A percentile compares a stretch with the other conserved stretches of the same genome.
Conservation (phyloP, 2,329 filamentous ascomycete genomes). For the Alternaria burnsii region DNA sequence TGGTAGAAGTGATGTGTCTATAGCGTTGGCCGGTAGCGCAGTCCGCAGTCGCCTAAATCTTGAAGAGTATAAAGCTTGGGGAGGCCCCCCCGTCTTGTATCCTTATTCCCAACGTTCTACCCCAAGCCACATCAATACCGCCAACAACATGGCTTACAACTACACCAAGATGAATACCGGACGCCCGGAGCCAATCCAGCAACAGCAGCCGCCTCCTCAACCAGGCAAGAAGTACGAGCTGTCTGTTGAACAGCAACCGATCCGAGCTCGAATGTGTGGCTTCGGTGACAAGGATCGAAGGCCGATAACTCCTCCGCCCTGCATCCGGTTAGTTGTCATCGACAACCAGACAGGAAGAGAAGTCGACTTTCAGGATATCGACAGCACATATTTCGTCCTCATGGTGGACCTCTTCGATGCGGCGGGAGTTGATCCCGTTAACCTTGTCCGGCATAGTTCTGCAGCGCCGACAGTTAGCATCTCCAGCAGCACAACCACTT, state of each 20-base stretch:
- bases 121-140: neutral
- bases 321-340: constrained; percentile 81
- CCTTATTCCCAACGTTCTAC: neutral
- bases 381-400: constrained; percentile 73
- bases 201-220: neutral
- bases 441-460: constrained; percentile 71
- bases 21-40: constrained; percentile 1
- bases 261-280: constrained; percentile 95
- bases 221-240: constrained; percentile 60
- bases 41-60: constrained; percentile 1
- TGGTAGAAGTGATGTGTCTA: neutral
- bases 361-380: constrained; percentile 78
- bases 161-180: neutral
- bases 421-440: constrained; percentile 69
- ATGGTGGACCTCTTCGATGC: constrained; percentile 75
- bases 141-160: neutral
- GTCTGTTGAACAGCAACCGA: constrained; percentile 86
- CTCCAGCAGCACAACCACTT: constrained; percentile 79
- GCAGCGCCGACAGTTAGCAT: constrained; percentile 74
- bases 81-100: neutral
- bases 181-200: constrained; percentile 6
- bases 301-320: constrained; percentile 94
- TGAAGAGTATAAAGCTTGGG: neutral
- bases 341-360: constrained; percentile 80
- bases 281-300: constrained; percentile 99